Evolutionary conservation across 1,284 basidiomycete species (phyloP).

Genomic region (Moesziomyces aphidis): DNA sequence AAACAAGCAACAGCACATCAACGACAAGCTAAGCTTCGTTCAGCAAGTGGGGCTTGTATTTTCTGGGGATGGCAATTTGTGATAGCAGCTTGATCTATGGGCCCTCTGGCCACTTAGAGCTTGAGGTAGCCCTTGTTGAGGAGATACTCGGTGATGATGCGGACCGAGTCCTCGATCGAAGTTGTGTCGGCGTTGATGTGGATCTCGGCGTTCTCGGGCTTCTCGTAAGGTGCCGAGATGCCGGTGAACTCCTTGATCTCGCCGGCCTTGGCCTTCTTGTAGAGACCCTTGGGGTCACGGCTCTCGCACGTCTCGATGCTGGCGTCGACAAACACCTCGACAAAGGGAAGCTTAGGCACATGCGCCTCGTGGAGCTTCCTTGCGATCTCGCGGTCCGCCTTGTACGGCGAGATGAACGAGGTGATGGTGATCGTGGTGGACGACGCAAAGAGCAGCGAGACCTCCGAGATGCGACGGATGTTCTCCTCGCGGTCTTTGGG

Average conservation of each 20-base stretch:
- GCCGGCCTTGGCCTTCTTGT: constrained; percentile 94
- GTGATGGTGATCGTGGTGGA: constrained; percentile 87
- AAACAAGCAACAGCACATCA: too few relatives aligned
- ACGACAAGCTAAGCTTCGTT: too few relatives aligned
- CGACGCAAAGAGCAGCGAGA: constrained; percentile 92
- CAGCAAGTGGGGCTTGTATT: not conserved
- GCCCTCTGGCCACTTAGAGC: constrained; percentile 10
- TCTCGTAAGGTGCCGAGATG: constrained; percentile 96
- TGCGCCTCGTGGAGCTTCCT: constrained; percentile 78
- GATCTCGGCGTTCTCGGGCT: constrained; percentile 85
- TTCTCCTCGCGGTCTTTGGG: constrained; percentile 96
- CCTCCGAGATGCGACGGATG: constrained; percentile 96
- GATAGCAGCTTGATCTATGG: not conserved
- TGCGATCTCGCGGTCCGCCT: constrained; percentile 84
- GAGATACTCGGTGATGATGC: constrained; percentile 85
- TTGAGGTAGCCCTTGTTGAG: constrained; percentile 70
- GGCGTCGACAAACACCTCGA: constrained; percentile 93
- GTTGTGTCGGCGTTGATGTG: constrained; percentile 89
- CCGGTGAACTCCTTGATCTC: constrained; percentile 99
- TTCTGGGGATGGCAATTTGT: not conserved
- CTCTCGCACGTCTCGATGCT: constrained; percentile 87
- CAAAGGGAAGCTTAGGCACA: constrained; percentile 79
- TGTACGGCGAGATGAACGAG: constrained; percentile 97
- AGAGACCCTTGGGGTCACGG: constrained; percentile 96
- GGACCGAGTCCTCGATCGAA: constrained; percentile 83